Evolutionary conservation across 768 basidiomycete species (phyloP).

Genomic region (Pisolithus tinctorius): DNA sequence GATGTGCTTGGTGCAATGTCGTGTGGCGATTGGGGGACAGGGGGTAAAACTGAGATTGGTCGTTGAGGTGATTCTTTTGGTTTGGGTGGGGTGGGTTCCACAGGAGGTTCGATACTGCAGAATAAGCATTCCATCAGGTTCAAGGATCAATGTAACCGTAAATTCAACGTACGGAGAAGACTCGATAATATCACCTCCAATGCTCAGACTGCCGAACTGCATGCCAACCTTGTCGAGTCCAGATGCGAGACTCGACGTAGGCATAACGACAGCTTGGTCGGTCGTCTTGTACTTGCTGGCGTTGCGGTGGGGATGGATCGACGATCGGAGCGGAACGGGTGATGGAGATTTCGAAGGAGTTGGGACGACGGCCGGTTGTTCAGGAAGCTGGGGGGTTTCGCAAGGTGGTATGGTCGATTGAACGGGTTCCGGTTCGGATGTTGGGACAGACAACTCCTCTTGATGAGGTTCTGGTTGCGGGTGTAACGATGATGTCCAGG

Average conservation of each 20-base stretch:
- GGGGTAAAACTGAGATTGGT: slow-evolving; percentile 24
- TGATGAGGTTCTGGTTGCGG: slow-evolving; percentile 23
- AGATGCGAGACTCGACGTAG: slow-evolving; percentile 50
- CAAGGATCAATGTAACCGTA: not conserved
- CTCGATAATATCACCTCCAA: slow-evolving; percentile 64
- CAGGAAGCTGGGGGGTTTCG: slow-evolving; percentile 15
- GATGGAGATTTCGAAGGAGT: slow-evolving; percentile 34
- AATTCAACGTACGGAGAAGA: slow-evolving; percentile 39
- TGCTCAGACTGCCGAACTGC: slow-evolving; percentile 83
- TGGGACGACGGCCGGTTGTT: slow-evolving; percentile 25
- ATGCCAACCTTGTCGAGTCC: slow-evolving; percentile 76
- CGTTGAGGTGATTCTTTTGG: slow-evolving; percentile 31
- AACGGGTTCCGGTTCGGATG: slow-evolving; percentile 25
- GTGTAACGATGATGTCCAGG: slow-evolving; percentile 28
- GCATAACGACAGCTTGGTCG: slow-evolving; percentile 80
- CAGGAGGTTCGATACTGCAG: slow-evolving; percentile 23
- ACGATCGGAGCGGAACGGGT: slow-evolving; percentile 48
- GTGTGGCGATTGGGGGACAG: slow-evolving; percentile 20
- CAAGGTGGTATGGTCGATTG: slow-evolving; percentile 18
- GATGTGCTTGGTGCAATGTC: slow-evolving; percentile 20
- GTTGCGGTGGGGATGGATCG: slow-evolving; percentile 46
- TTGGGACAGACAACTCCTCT: slow-evolving; percentile 25
- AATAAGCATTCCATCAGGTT: slow-evolving; percentile 2
- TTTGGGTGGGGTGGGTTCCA: slow-evolving; percentile 9
- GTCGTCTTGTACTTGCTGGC: slow-evolving; percentile 63